Evolutionary conservation across 2,329 filamentous ascomycete species (phyloP), one percentile per base, ranked within the genome.

Genomic region (Bipolaris cookei): DNA sequence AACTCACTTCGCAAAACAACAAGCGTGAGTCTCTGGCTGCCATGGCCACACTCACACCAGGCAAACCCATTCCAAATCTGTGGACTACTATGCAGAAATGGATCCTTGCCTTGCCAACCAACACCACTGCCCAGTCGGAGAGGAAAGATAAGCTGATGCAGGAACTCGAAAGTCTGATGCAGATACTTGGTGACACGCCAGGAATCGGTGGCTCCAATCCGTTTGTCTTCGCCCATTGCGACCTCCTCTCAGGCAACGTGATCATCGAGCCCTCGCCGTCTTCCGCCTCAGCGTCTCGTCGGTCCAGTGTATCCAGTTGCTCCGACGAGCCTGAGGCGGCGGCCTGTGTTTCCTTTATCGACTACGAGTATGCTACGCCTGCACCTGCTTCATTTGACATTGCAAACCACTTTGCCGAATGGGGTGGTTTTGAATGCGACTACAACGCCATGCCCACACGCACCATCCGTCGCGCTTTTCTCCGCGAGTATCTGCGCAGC

Each of bases 41-140:
- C 54, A 72, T 73, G 64, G 71, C 76, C 45, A 63, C 69, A 56
- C 68, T 78, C 61, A 86, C 86, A 20, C 86, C 86, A 43, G 86
- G 86, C 59, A 91, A 89, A 71, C 88, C 88, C 4, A 82, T 86
- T n/a, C 91, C 92, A 16, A 97, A 96, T 75, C 80, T 96, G 54
- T 99, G 95, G 95, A 92, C 91, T 6, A 92, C 96, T 32, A 90
- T 97, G 84, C 92, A 96, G 76, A 96, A 93, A 79, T 99, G 95
- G 95, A 92, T 97, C 55, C 81, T 89, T 66, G 94, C 91, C 37
- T 82, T 99, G 61, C 93, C 95, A 11, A 86, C 83, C 50, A 82
- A 83, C 54, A 95, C 89, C 4, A 85, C 88, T 32, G 82, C 85
- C 53, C 86, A 97, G 75, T 84, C 84, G 58, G 77, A 84, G 64